Percentiles rank a stretch among this genome's conserved stretches.
Conservation (phyloP, 1,139 yeast species). For the Yamadazyma atmosphaerica region DNA sequence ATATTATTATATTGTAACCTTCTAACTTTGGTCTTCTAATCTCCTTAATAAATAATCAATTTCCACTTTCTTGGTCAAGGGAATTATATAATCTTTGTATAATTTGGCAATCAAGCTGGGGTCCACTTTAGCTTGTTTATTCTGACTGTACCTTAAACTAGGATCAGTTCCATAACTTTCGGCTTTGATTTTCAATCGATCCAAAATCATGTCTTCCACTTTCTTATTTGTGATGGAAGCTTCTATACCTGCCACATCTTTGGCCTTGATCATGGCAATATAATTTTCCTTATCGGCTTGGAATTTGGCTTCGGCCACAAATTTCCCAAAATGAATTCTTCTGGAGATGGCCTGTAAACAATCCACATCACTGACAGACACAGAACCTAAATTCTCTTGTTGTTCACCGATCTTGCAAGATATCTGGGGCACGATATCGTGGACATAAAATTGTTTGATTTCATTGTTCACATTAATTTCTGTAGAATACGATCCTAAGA, state of each 20-base stretch:
- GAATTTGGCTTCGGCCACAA: conserved; percentile 95
- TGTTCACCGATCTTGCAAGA: conserved; percentile 75
- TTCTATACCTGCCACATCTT: conserved; percentile 73
- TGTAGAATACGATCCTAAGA: conserved; percentile 70
- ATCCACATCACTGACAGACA: conserved; percentile 82
- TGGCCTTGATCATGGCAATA: conserved; percentile 60
- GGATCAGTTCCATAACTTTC: conserved; percentile 90
- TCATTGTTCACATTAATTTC: conserved; percentile 75
- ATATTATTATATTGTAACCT: too few relatives aligned
- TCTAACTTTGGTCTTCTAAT: conserved; percentile 74
- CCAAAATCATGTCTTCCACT: conserved; percentile 82
- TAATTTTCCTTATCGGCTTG: conserved; percentile 65
- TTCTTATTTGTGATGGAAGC: conserved; percentile 80
- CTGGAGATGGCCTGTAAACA: conserved; percentile 87
- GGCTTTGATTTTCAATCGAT: conserved; percentile 77
- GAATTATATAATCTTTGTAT: conserved; percentile 86
- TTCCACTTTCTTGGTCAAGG: conserved; percentile 92
- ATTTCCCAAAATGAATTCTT: conserved; percentile 93
- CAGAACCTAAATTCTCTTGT: conserved; percentile 83
- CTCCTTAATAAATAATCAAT: conserved; percentile 85
- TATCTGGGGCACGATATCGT: conserved; percentile 70
- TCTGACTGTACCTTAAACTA: conserved; percentile 63
- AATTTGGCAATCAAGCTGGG: conserved; percentile 80
- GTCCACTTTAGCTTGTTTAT: conserved; percentile 72
- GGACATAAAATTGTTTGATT: conserved; percentile 66